A percentile compares a stretch with the other conserved stretches of the same genome.
These are phyloP conservation scores for Fusarium subglutinans DNA, from an alignment of 2,329 filamentous ascomycete species.

Conservation along the genomic window DNA sequence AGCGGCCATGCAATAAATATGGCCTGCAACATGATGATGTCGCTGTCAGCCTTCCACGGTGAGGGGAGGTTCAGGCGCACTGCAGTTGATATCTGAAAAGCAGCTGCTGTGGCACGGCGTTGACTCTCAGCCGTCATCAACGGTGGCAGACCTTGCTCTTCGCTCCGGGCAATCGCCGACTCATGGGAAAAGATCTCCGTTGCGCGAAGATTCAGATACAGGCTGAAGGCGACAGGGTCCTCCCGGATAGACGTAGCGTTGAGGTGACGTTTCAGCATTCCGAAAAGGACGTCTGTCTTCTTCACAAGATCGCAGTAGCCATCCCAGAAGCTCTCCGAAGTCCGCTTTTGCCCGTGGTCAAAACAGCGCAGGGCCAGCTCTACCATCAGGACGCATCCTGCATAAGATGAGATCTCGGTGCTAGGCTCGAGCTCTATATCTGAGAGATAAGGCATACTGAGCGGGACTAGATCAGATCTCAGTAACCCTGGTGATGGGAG, in stretches of 20 bases:
- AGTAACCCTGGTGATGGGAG: neutral
- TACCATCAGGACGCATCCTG: neutral
- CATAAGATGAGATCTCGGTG: neutral
- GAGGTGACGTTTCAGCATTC: neutral
- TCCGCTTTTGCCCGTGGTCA: neutral
- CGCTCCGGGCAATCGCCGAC: neutral
- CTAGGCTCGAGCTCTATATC: neutral
- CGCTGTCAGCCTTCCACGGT: accelerated
- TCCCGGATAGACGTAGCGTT: neutral
- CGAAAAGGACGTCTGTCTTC: neutral
- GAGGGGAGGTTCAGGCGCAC: neutral
- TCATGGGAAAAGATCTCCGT: neutral
- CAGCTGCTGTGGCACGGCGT: neutral
- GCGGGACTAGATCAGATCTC: neutral
- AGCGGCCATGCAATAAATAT: neutral
- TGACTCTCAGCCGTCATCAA: neutral
- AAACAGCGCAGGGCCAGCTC: neutral
- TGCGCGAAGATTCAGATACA: neutral
- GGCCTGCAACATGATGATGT: neutral
- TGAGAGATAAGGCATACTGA: neutral
- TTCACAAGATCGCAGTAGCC: neutral
- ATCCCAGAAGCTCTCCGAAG: neutral
- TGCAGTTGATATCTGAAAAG: neutral
- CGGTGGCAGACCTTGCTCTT: neutral
- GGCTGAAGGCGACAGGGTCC: neutral